phyloP scores from a whole-genome alignment of 352 stramenopile species.

The Pythium brachiatum region DNA sequence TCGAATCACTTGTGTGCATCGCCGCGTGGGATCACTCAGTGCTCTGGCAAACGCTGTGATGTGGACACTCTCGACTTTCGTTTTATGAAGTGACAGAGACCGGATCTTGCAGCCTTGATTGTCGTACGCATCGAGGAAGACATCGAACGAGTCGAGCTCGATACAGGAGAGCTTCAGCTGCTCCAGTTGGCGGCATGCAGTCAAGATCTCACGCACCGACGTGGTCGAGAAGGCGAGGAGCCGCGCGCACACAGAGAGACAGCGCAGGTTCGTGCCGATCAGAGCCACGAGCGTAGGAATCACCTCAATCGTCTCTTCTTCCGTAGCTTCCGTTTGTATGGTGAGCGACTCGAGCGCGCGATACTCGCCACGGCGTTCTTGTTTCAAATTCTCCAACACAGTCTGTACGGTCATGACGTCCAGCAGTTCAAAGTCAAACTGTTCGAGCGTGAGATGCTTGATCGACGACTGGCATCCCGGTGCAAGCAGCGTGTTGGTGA shows the following conservation, averaged over 20 bases:
- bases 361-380: neutral
- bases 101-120: conserved; percentile 8
- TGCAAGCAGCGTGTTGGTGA: conserved; percentile 4
- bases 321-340: neutral
- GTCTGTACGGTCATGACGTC: conserved; percentile 8
- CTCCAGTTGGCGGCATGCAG: neutral
- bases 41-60: conserved; percentile 4
- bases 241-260: conserved; percentile 10
- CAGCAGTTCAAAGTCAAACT: neutral
- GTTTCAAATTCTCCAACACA: no score
- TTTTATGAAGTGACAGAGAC: conserved; percentile 12
- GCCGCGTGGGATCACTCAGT: neutral
- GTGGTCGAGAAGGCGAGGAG: neutral
- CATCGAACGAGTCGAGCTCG: conserved; percentile 17
- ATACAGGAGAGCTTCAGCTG: conserved; percentile 16
- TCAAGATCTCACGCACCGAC: neutral
- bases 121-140: conserved; percentile 18
- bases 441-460: conserved; percentile 16
- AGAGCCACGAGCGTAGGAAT: neutral
- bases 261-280: neutral
- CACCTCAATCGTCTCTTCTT: neutral
- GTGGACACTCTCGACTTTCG: neutral
- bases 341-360: conserved; percentile 8
- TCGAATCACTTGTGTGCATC: neutral
- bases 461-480: conserved; percentile 7